Evolutionary conservation across 108 stramenopile species (phyloP), one percentile per base, ranked within the genome.

Genomic region (Nitzschia palea): DNA sequence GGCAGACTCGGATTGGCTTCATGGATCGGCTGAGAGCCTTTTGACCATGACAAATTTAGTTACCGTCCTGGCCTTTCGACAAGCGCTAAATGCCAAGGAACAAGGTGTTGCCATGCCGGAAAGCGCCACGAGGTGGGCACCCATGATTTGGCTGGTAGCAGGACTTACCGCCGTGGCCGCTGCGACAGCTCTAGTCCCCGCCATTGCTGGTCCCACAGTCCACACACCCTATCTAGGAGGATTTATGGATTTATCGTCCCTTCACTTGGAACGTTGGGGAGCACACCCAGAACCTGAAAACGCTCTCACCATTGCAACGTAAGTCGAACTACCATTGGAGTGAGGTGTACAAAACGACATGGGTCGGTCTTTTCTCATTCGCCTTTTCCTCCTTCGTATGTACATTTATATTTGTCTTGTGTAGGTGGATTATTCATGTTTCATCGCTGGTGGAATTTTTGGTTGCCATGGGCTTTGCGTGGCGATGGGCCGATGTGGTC

Each of bases 1-100:
- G 43, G 94, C 96, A 3, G 94, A 97, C 66, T 81, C 85, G 9
- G 96, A 97, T 74, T 97, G 93, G 91, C 70, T 97, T 10, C 96
- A 97, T 62, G 96, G 95, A 28, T 71, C 82, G 33, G 96, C 96
- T 18, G 96, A 97, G 80, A 78, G 77, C 56, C 71, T 96, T 26
- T 72, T 97, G 25, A 95, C 95, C 14, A 64, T 95, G 0, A 96
- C 96, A 10, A 97, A 97, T 79, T 63, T 95, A 25, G 80, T 96
- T 9, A 90, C 89, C 0, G 88, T 92, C 9, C 74, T 93, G 14
- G 91, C 88, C 37, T 92, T 95, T 74, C 80, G 94, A 52, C 84
- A 85, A 55, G 89, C 89, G 2, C 70, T 94, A 54, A 25, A 47
- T n/a, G 85, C 79, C 27, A 84, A 86, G 56, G 83, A 87, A 64